Evolutionary conservation across 495 filamentous ascomycete genomes (phyloP).

Genomic region (Lasiosphaeris hirsuta): DNA sequence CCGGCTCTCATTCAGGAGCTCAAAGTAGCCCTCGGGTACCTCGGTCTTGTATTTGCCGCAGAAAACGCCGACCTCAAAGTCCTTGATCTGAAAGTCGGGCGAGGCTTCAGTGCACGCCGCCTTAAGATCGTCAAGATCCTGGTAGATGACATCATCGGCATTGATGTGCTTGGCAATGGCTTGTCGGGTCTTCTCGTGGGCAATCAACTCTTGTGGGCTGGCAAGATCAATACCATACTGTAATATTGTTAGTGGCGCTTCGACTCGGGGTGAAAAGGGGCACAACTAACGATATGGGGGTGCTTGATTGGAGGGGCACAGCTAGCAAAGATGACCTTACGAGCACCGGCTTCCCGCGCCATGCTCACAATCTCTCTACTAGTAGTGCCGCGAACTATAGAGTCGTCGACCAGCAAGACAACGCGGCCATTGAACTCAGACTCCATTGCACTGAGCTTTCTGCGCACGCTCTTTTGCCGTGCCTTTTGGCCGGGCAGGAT

Average conservation of each 20-base stretch:
- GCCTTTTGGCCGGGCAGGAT: slow-evolving; percentile 89
- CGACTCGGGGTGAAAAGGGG: neutral
- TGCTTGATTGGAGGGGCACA: slow-evolving; percentile 82
- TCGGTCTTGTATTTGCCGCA: slow-evolving; percentile 87
- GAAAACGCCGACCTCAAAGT: slow-evolving; percentile 96
- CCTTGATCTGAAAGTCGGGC: slow-evolving; percentile 48
- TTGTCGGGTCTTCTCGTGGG: slow-evolving; percentile 65
- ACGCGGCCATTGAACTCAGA: slow-evolving; percentile 82
- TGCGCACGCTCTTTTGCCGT: slow-evolving; percentile 72
- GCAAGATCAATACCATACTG: slow-evolving; percentile 89
- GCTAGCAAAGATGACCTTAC: slow-evolving; percentile 85
- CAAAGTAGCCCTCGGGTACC: slow-evolving; percentile 80
- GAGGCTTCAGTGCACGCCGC: slow-evolving; percentile 72
- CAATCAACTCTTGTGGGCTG: slow-evolving; percentile 76
- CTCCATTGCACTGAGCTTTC: slow-evolving; percentile 80
- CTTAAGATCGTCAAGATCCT: slow-evolving; percentile 79
- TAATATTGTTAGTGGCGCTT: neutral
- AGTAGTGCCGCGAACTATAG: slow-evolving; percentile 90
- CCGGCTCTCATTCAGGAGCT: slow-evolving; percentile 72
- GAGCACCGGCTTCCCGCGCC: slow-evolving; percentile 87
- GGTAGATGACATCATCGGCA: slow-evolving; percentile 90
- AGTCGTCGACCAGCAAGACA: slow-evolving; percentile 87
- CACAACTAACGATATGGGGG: slow-evolving; percentile 42
- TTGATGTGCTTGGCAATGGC: slow-evolving; percentile 78
- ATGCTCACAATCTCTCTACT: slow-evolving; percentile 88